Evolutionary conservation across 1,284 basidiomycete species (phyloP), one percentile per base, ranked within the genome.

Genomic region (Ustilago sp.): DNA sequence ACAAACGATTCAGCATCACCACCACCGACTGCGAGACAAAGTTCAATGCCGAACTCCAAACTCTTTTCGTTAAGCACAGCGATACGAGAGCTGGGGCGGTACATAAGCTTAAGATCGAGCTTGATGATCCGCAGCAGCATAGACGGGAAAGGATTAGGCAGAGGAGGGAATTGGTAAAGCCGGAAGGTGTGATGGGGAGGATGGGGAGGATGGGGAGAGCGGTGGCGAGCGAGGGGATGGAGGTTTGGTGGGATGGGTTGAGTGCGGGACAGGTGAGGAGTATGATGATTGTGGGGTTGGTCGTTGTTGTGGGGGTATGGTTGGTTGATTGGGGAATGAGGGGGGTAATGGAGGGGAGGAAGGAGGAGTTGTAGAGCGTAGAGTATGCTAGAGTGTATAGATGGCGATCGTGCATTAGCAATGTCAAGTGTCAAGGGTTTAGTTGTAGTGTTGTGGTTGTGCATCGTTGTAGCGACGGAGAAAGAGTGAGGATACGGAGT

Each of bases 21-120:
- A 74, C 77, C 17, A 69, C 71, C 2, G 78, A 80, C 34, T 59
- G 59, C 36, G 64, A 65, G 32, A 73, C 59, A 7, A 35, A 12
- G 0, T 64, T 78, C 58, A 63, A 78, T 35, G 67, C 63, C 17
- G 73, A 75, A 11, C 51, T 74, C 1, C 81, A 83, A 53, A 78
- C 80, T 11, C 63, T 83, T 32, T 78, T 62, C n/a, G 73, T 82
- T 8, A 56, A 56, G 19, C 79, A 81, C 34, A 59, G 23, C 6
- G 66, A 75, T 48, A 64, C 45, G 1, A 38, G 63, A 23, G 68
- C 73, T 3, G 66, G 64, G 4, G 73, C 67, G 15, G 39, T 59
- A 45, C 80, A 81, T 64, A 69, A 59, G 52, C 53, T 80, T 19
- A 61, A 64, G 63, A 70, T 81, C 52, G 64, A 65, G 48, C 15